These are phyloP conservation scores for Rhytidhysteron rufulum DNA, from an alignment of 2,329 filamentous ascomycete species.

Conservation along the genomic window DNA sequence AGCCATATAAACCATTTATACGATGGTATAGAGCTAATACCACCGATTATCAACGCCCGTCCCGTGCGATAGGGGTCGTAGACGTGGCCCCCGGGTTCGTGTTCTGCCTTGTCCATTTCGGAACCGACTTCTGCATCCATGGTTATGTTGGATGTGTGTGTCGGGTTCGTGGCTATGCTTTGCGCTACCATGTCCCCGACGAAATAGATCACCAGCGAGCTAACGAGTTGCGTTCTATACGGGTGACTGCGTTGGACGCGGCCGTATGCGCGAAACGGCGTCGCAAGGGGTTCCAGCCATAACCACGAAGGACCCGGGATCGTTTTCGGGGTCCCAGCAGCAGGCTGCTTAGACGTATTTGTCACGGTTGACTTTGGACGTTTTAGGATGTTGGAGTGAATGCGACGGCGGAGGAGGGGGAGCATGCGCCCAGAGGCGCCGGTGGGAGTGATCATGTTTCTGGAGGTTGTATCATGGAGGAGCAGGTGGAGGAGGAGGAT, in stretches of 20 bases:
- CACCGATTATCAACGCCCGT: constrained; percentile 71
- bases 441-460: background rate
- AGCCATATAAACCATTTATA: constrained; percentile 85
- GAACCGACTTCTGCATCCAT: constrained; percentile 1
- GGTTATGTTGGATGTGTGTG: constrained; percentile 14
- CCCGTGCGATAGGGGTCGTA: constrained; percentile 69
- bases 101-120: constrained; percentile 10
- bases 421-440: constrained; percentile 6
- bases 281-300: constrained; percentile 45
- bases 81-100: constrained; percentile 1
- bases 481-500: background rate
- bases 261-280: constrained; percentile 57
- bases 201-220: constrained; percentile 73
- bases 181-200: constrained; percentile 76
- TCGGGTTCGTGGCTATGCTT: constrained; percentile 46
- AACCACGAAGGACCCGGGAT: constrained; percentile 44
- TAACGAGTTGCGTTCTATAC: constrained; percentile 74
- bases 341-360: background rate
- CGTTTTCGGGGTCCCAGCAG: constrained; percentile 16
- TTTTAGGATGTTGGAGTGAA: constrained; percentile 1
- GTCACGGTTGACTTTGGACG: constrained; percentile 6
- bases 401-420: constrained; percentile 9
- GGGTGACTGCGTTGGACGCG: constrained; percentile 68
- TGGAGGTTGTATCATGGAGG: background rate
- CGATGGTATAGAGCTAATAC: constrained; percentile 67